Base-by-base conservation (phyloP, 371 early-diverging fungal genomes). In the Neoconidiobolus thromboides region DNA sequence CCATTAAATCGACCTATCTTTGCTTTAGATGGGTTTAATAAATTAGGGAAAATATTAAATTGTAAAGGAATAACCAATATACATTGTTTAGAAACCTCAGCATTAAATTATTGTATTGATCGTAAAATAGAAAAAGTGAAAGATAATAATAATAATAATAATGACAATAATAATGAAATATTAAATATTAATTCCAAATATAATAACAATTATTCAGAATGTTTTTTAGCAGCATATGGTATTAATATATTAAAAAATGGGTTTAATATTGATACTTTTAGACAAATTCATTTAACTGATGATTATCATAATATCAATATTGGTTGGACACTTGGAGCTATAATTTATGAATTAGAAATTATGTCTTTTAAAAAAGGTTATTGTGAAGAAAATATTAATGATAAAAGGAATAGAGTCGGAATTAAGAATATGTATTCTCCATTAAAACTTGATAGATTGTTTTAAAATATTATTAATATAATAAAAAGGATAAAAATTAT, bases 291-390 rank as follows among this genome's bases (percentile, higher is more conserved):
- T 14, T 57, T 57, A 43, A 7, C 43, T 6, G 57, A 57, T 37
- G 55, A 55, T 42, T 40, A 57, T 26, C n/a, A 43, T 41, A 44
- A 38, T 15, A 57, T 44, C 2, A 57, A 44, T 57, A 57, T 44
- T 7, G 57, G 57, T 14, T 57, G 43, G 43, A 57, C 57, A 7
- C 14, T 57, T 9, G 57, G 57, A 5, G 57, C 57, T 14, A 57
- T 57, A 44, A 57, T 57, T 44, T 57, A 57, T 44, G 57, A 57
- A 36, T 41, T 57, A 36, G 57, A 57, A 36, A 10, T 9, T n/a
- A 14, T 14, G 44, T 57, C 57, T 5, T 57, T 57, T 14, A 43
- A 9, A 14, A 9, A 57, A 14, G 57, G 57, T 36, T 42, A 43
- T 7, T 57, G 57, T 41, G 55, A 46, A n/a, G 46, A 46, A n/a